phyloP scores from a whole-genome alignment of 106 monocot genomes.

The Platanthera zijinensis region DNA sequence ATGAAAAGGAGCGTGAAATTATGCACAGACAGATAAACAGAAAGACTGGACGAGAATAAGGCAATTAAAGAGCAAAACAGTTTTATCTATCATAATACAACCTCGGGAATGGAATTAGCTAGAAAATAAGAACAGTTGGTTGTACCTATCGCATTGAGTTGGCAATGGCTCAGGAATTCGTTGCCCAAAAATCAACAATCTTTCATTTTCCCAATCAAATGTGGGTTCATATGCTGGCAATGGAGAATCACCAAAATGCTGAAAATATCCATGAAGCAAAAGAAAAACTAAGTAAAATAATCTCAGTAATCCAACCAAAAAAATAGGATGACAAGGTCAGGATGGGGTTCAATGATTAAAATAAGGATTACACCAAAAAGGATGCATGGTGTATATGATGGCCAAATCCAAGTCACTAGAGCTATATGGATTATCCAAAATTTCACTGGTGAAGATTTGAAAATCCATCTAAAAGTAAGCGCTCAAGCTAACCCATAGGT shows the following conservation, averaged over 20 bases:
- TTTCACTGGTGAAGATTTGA: background rate
- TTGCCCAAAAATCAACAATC: slow-evolving; percentile 90
- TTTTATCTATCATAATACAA: background rate
- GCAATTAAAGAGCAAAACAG: background rate
- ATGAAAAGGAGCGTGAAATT: background rate
- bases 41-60: background rate
- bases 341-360: background rate
- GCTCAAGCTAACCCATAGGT: background rate
- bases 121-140: background rate
- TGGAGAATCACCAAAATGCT: slow-evolving; percentile 91
- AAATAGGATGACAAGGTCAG: background rate
- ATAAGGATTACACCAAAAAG: background rate
- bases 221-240: slow-evolving; percentile 93
- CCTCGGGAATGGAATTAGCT: background rate
- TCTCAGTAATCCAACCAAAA: background rate
- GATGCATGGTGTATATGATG: background rate
- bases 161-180: slow-evolving; percentile 58
- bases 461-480: background rate
- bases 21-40: background rate
- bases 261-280: slow-evolving; percentile 7
- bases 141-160: slow-evolving; percentile 52
- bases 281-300: background rate
- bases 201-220: slow-evolving; percentile 99
- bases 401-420: background rate
- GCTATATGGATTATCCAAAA: too few species aligned